A percentile compares a stretch with the other conserved stretches of the same genome.
phyloP scores from a whole-genome alignment of 2,329 filamentous ascomycete genomes.

The Aspergillus chevalieri region DNA sequence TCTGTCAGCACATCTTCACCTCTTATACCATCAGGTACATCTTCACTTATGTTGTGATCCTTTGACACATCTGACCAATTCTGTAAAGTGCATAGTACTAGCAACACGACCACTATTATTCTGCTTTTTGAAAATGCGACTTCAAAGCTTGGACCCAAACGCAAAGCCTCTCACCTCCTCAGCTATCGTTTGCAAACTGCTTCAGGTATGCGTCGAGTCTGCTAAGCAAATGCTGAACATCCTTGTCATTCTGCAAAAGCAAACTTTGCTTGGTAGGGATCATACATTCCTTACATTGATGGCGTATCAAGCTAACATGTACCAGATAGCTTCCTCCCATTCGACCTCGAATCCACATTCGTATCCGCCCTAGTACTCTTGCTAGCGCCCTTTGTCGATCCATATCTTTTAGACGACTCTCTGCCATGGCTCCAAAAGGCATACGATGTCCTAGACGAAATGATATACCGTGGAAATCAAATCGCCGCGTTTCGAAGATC shows the following conservation, averaged over 20 bases:
- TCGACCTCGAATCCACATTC: conserved; percentile 43
- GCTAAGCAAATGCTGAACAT: conserved; percentile 40
- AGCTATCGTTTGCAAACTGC: conserved; percentile 31
- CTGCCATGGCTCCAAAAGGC: conserved; percentile 38
- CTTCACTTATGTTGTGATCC: neutral
- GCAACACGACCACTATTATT: conserved; percentile 40
- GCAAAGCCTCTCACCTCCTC: conserved; percentile 29
- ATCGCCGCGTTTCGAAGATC: conserved; percentile 41
- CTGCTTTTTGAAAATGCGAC: conserved; percentile 36
- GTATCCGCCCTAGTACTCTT: conserved; percentile 41
- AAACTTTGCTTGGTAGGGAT: conserved; percentile 42
- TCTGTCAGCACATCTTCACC: conserved; percentile 36
- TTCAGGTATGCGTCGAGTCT: conserved; percentile 41
- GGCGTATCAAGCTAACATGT: conserved; percentile 1
- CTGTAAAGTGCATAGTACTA: conserved; percentile 34
- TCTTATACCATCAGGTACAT: conserved; percentile 37
- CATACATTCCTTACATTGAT: neutral
- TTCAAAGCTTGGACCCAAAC: conserved; percentile 19
- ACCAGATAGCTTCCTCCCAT: conserved; percentile 45
- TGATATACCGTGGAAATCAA: conserved; percentile 42
- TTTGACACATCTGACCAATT: neutral
- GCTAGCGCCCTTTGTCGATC: conserved; percentile 34
- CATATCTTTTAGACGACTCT: conserved; percentile 29
- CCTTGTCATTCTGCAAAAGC: conserved; percentile 39
- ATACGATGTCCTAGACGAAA: conserved; percentile 43